Base-by-base conservation (phyloP, 352 stramenopile genomes). In the Plasmopara viticola region DNA sequence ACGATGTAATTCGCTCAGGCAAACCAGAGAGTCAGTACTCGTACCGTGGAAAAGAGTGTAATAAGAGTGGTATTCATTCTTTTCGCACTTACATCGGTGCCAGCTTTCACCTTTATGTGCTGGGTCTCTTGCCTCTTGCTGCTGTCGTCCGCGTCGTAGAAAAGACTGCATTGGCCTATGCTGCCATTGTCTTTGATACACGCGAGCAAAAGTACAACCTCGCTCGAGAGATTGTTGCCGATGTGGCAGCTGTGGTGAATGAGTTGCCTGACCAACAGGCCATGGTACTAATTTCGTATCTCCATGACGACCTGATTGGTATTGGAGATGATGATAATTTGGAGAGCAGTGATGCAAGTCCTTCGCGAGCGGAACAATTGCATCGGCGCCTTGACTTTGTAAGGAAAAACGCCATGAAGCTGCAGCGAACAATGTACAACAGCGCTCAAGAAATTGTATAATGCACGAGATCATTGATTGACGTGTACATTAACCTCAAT, bases 21-120 rank as follows among this genome's bases (percentile, higher is more conserved):
- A 48, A 68, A 34, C 51, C 45, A 15, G 34, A 66, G 15, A 56
- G 35, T 9, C 65, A 56, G 42, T 55, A 44, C n/a, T 78, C 75
- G 7, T 91, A 87, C 42, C 78, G 80, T 44, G 74, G 68, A 31
- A 70, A 63, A 7, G 80, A 91, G 66, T 89, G 78, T 31, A 66
- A 81, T 20, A 56, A 70, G 58, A 68, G 67, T 56, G 78, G 78
- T 10, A 84, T 91, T 52, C 71, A 81, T 39, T 66, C 77, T 25
- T 91, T 91, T 58, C 72, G 70, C 25, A 87, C 80, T 37, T 91
- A 91, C 61, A 89, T 91, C n/a, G 68, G 80, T 53, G 80, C 78
- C 9, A 84, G 74, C 20, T 71, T 73, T 28, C 66, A 70, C 37
- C 58, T 91, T 10, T 83, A 86, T 48, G 29, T 56, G 14, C 30